These are phyloP conservation scores for Kluyveromyces nonfermentans DNA, from an alignment of 805 yeast genomes.

Conservation along the genomic window DNA sequence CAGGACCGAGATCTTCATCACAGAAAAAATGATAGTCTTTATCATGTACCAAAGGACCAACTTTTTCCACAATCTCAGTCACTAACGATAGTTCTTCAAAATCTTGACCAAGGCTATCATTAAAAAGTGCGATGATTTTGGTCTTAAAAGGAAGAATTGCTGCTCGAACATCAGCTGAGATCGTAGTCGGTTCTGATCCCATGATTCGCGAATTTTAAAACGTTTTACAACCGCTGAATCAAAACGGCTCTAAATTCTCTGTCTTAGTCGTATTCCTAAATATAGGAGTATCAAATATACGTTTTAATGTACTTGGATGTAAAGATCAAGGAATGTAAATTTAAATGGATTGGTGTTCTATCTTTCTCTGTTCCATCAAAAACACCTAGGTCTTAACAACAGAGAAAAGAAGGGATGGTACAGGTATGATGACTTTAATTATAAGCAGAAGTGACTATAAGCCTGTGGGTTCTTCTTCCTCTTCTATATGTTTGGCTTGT, in stretches of 20 bases:
- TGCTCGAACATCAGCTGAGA: background rate
- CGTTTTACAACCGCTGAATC: background rate
- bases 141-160: background rate
- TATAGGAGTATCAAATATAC: background rate
- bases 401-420: background rate
- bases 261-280: background rate
- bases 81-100: constrained; percentile 1
- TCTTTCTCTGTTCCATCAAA: background rate
- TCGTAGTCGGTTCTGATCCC: background rate
- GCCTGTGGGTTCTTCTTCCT: background rate
- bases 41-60: constrained; percentile 2
- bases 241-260: no score
- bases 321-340: background rate
- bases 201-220: background rate
- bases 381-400: background rate
- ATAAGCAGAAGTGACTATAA: background rate
- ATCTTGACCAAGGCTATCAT: background rate
- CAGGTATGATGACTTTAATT: background rate
- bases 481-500: no score
- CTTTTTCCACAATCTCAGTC: constrained; percentile 1
- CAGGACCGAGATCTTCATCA: constrained; percentile 37
- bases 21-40: constrained; percentile 45
- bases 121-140: background rate
- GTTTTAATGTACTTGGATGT: background rate
- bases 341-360: background rate